phyloP scores from a whole-genome alignment of 345 rosid genomes.

The Microcos paniculata region DNA sequence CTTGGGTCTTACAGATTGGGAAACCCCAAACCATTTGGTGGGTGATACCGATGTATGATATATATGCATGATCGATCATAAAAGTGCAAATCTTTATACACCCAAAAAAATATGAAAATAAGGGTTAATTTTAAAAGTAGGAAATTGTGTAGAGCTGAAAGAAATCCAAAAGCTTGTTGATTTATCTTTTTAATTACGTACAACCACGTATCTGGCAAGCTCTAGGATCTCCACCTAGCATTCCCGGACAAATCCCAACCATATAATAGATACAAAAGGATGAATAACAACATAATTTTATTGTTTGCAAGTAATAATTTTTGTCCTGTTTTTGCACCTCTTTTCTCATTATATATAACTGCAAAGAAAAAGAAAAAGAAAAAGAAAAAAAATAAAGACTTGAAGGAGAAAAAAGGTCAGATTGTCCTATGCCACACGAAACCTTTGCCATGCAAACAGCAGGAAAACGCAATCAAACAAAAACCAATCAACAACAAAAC shows the following conservation, averaged over 20 bases:
- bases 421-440: constrained; percentile 21
- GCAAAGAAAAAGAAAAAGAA: background rate
- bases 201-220: constrained; percentile 23
- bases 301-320: constrained; percentile 7
- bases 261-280: constrained; percentile 4
- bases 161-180: background rate
- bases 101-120: background rate
- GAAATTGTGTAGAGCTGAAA: background rate
- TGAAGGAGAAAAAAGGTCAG: constrained; percentile 6
- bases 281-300: constrained; percentile 7
- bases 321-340: constrained; percentile 19
- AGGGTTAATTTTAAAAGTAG: background rate
- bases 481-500: background rate
- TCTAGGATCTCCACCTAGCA: constrained; percentile 18
- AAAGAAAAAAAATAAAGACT: background rate
- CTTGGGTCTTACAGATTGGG: background rate
- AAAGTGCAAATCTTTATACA: background rate
- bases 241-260: background rate
- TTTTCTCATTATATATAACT: constrained; percentile 15
- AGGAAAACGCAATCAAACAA: constrained; percentile 13
- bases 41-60: background rate
- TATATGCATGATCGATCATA: background rate
- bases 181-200: background rate
- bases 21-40: background rate
- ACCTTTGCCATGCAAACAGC: constrained; percentile 4